phyloP scores from a whole-genome alignment of 306 rosid genomes.

The cucumber (Cucumis sativus) region Cucumber_9930_V3 NC_026659.2:30389501-30390000 shows the following conservation, averaged over 20 bases:
- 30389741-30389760: constrained; percentile 53
- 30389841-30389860: constrained; percentile 82
- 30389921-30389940: constrained; percentile 88
- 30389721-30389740: constrained; percentile 89
- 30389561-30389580: no score
- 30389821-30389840: constrained; percentile 59
- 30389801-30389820: constrained; percentile 51
- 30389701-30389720: constrained; percentile 71
- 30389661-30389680: background rate
- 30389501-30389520: background rate
- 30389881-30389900: constrained; percentile 82
- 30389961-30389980: background rate
- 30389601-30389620: no score
- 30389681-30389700: background rate
- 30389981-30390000: background rate
- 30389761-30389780: constrained; percentile 53
- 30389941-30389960: background rate
- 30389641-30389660: background rate
- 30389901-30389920: constrained; percentile 87
- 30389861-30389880: constrained; percentile 81
- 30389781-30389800: constrained; percentile 44
- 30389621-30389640: background rate
- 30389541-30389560: background rate
- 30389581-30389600: no score
- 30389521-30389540: background rate